Evolutionary conservation across 257 asterid genomes (phyloP).

Genomic region (Paraleonurus japonicus): DNA sequence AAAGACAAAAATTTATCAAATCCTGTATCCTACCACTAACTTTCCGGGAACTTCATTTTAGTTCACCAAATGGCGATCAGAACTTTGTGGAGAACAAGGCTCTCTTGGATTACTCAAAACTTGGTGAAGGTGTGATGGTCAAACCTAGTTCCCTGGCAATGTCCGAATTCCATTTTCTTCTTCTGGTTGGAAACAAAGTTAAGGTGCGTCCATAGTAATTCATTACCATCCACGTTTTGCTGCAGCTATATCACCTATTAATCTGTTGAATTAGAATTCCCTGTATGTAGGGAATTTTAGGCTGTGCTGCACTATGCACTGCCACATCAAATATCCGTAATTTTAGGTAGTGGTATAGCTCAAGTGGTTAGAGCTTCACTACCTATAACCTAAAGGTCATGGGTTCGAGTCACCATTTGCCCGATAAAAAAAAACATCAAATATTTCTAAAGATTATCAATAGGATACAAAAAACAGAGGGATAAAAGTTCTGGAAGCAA

Average conservation of each 20-base stretch:
- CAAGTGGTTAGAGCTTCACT: too few species aligned
- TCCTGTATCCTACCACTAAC: slow-evolving; percentile 26
- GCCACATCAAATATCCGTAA: slow-evolving; percentile 15
- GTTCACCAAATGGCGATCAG: slow-evolving; percentile 91
- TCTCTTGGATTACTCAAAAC: slow-evolving; percentile 73
- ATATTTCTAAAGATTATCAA: slow-evolving; percentile 6
- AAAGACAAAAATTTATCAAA: neutral
- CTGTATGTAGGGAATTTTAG: slow-evolving; percentile 1
- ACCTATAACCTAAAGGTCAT: too few species aligned
- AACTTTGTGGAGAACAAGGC: slow-evolving; percentile 99
- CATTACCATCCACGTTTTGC: slow-evolving; percentile 21
- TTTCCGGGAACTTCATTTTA: slow-evolving; percentile 35
- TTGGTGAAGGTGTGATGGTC: slow-evolving; percentile 83
- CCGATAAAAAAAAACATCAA: too few species aligned
- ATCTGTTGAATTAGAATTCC: slow-evolving; percentile 25
- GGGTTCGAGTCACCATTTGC: too few species aligned
- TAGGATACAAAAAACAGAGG: slow-evolving; percentile 20
- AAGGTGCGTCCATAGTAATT: slow-evolving; percentile 57
- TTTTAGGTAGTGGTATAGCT: too few species aligned
- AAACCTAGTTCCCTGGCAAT: slow-evolving; percentile 92
- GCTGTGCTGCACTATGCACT: slow-evolving; percentile 10
- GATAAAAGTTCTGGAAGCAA: neutral
- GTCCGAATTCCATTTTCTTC: slow-evolving; percentile 97
- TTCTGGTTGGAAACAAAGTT: slow-evolving; percentile 88
- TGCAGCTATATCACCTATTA: slow-evolving; percentile 22